Base-by-base conservation (phyloP, 495 filamentous ascomycete species). In the Jackrogersella minutella region DNA sequence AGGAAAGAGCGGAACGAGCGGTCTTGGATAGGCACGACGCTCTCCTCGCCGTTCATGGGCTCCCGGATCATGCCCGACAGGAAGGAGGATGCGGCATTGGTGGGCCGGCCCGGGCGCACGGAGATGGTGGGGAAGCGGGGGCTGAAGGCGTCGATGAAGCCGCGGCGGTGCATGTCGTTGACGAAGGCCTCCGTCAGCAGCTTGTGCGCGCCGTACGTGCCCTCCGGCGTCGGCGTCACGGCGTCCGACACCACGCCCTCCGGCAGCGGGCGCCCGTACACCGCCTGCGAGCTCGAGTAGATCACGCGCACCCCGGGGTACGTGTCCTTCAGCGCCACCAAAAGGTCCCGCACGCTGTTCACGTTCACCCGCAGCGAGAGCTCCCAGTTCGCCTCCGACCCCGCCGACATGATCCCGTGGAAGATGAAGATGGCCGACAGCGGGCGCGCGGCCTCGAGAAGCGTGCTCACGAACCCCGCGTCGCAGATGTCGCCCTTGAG, bases 371-470 rank as follows among this genome's bases (percentile, higher is more conserved):
- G 74, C 52, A 91, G 81, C 2, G 90, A 91, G 11, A 91, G 80
- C 43, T 92, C 89, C 69, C 91, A 88, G 73, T 94, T 83, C 21
- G 87, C 87, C 73, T 96, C 92, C 14, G 87, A 82, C 43, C 88
- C 89, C 17, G 87, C 85, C 33, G 89, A 92, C 91, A 94, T 93
- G 77, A 96, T 92, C 44, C 92, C 92, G 76, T 96, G 92, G 68
- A 96, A 87, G 54, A 93, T 73, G 79, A 90, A 93, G 68, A 91
- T 81, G 13, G 86, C 88, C 64, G 86, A 80, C 0, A 91, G 77
- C 9, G 80, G 83, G 9, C 74, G 69, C 17, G 77, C 73, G 7
- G 76, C 65, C 13, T 77, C 66, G 13, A 90, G 78, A 14, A 90
- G 79, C 30, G 67, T 49, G 30, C 71, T 62, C 5, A 84, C 72